A percentile compares a stretch with the other conserved stretches of the same genome.
Conservation (phyloP, 768 basidiomycete genomes). For the Leccinum sublutescens region DNA sequence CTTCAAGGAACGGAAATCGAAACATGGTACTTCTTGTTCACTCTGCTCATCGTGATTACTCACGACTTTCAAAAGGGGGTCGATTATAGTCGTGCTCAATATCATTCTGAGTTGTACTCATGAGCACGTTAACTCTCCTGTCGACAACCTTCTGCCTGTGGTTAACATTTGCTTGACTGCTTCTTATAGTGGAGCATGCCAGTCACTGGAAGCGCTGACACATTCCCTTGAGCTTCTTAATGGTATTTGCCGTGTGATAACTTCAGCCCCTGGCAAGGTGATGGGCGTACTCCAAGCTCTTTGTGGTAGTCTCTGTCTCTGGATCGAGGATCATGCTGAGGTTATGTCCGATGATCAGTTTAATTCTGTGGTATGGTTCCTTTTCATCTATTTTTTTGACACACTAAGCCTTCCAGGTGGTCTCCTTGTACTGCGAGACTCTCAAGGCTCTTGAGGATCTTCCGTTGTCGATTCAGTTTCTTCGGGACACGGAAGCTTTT, state of each 20-base stretch:
- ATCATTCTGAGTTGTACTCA: conserved; percentile 13
- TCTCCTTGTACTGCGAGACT: conserved; percentile 44
- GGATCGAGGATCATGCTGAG: conserved; percentile 50
- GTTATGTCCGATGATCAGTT: conserved; percentile 45
- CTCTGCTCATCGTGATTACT: conserved; percentile 1
- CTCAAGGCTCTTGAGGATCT: conserved; percentile 39
- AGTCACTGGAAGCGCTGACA: conserved; percentile 24
- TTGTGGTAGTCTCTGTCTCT: conserved; percentile 41
- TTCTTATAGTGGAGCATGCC: conserved; percentile 33
- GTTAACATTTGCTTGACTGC: conserved; percentile 32
- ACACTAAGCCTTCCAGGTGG: conserved; percentile 19
- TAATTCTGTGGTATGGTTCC: conserved; percentile 43
- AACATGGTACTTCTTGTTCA: conserved; percentile 20
- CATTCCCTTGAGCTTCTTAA: conserved; percentile 39
- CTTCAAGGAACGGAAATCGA: conserved; percentile 15
- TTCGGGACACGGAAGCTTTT: conserved; percentile 44
- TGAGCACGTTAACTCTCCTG: conserved; percentile 10
- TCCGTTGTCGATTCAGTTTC: conserved; percentile 40
- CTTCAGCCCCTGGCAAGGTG: conserved; percentile 26
- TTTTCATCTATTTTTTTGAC: conserved; percentile 1
- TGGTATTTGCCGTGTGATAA: conserved; percentile 34
- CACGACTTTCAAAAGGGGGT: conserved; percentile 21
- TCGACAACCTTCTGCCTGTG: conserved; percentile 25
- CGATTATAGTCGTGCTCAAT: conserved; percentile 16
- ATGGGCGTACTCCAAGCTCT: conserved; percentile 37